Evolutionary conservation across 2,329 filamentous ascomycete genomes (phyloP), one percentile per base, ranked within the genome.

Genomic region (Hansfordia pulvinata): DNA sequence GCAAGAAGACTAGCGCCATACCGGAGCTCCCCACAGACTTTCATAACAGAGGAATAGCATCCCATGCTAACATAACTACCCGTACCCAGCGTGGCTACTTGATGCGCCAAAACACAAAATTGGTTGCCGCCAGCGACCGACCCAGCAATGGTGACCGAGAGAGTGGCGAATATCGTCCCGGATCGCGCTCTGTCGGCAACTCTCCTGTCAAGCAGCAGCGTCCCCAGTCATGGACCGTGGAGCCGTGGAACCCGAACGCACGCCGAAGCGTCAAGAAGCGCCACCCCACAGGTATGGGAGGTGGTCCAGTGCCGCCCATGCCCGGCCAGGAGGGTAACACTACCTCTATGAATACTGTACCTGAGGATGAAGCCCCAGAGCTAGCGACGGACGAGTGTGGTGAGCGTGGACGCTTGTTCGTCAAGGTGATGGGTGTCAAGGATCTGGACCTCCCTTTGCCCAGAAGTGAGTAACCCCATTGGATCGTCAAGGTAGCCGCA

Each of bases 341-440:
- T 4, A 60, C 69, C 6, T 59, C 69, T 10, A 53, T 84, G 4
- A 71, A 69, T 27, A 65, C 74, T 5, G 65, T 84, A 11, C 60
- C 68, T 4, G 85, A 93, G 43, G 73, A 78, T 33, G 78, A 83
- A 12, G 52, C 58, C 15, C 56, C 62, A 4, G 66, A 79, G 30
- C 49, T 60, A 21, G 54, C 61, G 5, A 68, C 69, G 8, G 78
- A 83, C 29, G 86, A 94, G 31, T 83, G 75, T 28, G 77, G 76
- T 31, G 90, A 98, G 54, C 67, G 90, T 40, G 90, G 90, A 8
- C 68, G 90, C 33, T 65, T 98, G 2, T 98, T 98, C 43, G 86
- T 98, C 38, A 98, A 98, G 60, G 90, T 98, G n/a, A 79, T 96
- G 51, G 86, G 88, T 23, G 85, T 96, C 36, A 96, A 96, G 52